Evolutionary conservation across 352 stramenopile species (phyloP), one percentile per base, ranked within the genome.

Genomic region (Pilasporangium apinafurcum): DNA sequence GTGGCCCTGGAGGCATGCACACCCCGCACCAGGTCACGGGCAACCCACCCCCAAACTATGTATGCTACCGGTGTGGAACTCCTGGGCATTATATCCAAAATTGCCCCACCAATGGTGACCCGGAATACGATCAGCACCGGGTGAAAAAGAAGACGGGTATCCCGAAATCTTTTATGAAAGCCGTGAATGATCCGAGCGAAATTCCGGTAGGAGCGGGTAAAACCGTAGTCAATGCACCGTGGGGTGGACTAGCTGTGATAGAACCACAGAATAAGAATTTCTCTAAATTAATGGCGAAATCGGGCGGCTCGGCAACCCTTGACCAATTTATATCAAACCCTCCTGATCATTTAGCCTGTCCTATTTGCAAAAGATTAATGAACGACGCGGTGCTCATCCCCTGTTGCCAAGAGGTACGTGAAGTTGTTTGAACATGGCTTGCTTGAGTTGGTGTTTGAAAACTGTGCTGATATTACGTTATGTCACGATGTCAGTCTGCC

Each of bases 201-300:
- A 90, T 90, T 51, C 75, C 77, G 42, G 73, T 86, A 65, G 78
- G 77, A 35, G 68, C 67, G 41, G 82, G 82, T 41, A 89, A 89
- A 63, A 93, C 82, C 53, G 79, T 93, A 65, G 82, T 93, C 44
- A 93, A 88, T 51, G 79, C 76, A 41, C 82, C 79, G 28, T 83
- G 77, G 64, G 82, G 82, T 50, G 82, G 82, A 37, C 63, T 93
- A 83, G 82, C 82, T 75, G 80, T 93, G 56, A 88, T 93, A 83
- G 79, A 88, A 81, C 67, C 79, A 48, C 79, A 92, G 73, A 91
- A 86, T 83, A 86, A 90, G 70, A 87, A 91, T 57, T 93, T 93
- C 70, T 83, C 73, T 83, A 93, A 93, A 87, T 85, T 90, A 83
- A 87, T 93, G 70, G 74, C 74, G 51, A 80, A 79, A 53, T 91